Conservation (phyloP, 2,329 filamentous ascomycete genomes). For the Aspergillus pseudoterreus region DNA sequence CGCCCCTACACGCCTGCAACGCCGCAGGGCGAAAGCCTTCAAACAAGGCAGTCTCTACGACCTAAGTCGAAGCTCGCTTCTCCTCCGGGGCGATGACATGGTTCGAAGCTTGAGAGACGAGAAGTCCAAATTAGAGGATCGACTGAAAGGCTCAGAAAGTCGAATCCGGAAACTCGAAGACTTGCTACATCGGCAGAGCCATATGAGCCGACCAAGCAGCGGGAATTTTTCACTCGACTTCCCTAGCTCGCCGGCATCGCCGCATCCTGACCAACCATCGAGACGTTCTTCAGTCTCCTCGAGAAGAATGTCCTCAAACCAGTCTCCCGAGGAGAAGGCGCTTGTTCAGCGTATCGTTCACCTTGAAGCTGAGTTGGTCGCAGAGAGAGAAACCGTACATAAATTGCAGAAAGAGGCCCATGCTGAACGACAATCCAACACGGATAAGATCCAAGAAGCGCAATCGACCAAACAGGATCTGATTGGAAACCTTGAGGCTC, state of each 20-base stretch:
- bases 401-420: slow-evolving; percentile 68
- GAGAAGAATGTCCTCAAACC: slow-evolving; percentile 58
- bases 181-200: slow-evolving; percentile 76
- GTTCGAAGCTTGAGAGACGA: slow-evolving; percentile 75
- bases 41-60: slow-evolving; percentile 96
- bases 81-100: slow-evolving; percentile 83
- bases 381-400: slow-evolving; percentile 66
- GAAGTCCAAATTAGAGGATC: slow-evolving; percentile 69
- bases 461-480: slow-evolving; percentile 92
- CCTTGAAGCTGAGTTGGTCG: slow-evolving; percentile 73
- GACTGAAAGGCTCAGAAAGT: slow-evolving; percentile 78
- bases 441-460: slow-evolving; percentile 72
- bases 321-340: slow-evolving; percentile 57
- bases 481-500: slow-evolving; percentile 88
- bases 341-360: slow-evolving; percentile 59
- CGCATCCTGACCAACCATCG: slow-evolving; percentile 43
- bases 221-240: slow-evolving; percentile 46
- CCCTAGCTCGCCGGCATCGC: slow-evolving; percentile 40
- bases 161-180: slow-evolving; percentile 89
- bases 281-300: slow-evolving; percentile 59
- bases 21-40: slow-evolving; percentile 84
- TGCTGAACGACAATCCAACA: slow-evolving; percentile 55
- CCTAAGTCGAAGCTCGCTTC: slow-evolving; percentile 78
- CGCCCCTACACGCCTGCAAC: slow-evolving; percentile 78
- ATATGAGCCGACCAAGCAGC: slow-evolving; percentile 52